Percentiles rank a stretch among this genome's conserved stretches.
These are phyloP conservation scores for Crithidia expoeki DNA, from an alignment of 208 protist species.

Conservation along the genomic window DNA sequence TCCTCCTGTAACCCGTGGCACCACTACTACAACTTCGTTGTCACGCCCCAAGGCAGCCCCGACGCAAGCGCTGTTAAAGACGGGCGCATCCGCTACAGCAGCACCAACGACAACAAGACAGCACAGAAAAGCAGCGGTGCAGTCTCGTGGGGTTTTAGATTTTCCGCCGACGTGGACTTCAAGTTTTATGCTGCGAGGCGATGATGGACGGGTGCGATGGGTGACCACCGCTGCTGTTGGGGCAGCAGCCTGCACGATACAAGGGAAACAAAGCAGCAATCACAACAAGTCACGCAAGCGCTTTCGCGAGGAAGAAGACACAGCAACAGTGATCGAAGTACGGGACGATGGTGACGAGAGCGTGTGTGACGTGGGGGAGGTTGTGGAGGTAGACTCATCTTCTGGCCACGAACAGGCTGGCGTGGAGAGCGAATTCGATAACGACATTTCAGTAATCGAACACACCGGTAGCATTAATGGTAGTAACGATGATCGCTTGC, in stretches of 20 bases:
- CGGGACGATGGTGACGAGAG: constrained; percentile 3
- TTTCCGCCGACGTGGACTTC: constrained; percentile 24
- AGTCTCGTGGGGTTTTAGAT: constrained; percentile 27
- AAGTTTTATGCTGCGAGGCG: constrained; percentile 69
- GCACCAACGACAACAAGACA: neutral
- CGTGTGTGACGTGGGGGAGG: neutral
- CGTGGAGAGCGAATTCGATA: neutral
- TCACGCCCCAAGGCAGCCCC: neutral
- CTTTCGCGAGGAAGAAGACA: neutral
- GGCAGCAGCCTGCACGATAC: neutral
- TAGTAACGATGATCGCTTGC: neutral
- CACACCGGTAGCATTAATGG: neutral
- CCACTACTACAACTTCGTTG: neutral
- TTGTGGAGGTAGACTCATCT: constrained; percentile 13
- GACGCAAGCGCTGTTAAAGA: neutral
- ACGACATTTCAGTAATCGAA: neutral
- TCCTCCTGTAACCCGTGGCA: neutral
- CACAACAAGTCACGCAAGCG: constrained; percentile 4
- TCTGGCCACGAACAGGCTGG: neutral
- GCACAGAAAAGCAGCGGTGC: neutral
- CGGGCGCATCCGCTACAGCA: neutral
- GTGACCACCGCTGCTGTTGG: constrained; percentile 27
- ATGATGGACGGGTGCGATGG: constrained; percentile 66
- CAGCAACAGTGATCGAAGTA: constrained; percentile 5
- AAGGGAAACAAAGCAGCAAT: neutral